These are phyloP conservation scores for Boletus pseudo-olivaceus DNA, from an alignment of 768 basidiomycete genomes.

Conservation along the genomic window DNA sequence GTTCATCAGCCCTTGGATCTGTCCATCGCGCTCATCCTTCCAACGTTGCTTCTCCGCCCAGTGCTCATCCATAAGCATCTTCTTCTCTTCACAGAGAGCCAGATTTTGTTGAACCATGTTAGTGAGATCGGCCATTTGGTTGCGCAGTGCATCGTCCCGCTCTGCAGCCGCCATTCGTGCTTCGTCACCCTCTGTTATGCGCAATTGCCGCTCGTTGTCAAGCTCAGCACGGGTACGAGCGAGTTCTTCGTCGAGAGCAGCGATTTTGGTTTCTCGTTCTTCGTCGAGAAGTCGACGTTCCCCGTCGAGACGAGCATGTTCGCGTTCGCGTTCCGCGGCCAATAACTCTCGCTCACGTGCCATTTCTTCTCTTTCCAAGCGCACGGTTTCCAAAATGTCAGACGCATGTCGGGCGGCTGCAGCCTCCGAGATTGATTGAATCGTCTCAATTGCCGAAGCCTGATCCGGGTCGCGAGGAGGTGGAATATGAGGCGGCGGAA, in stretches of 20 bases:
- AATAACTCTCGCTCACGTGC: constrained; percentile 51
- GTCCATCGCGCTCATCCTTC: constrained; percentile 54
- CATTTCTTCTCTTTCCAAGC: constrained; percentile 57
- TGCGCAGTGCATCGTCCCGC: constrained; percentile 55
- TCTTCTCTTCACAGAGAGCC: constrained; percentile 57
- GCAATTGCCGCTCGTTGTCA: constrained; percentile 57
- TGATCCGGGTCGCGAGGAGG: constrained; percentile 26
- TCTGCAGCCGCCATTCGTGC: constrained; percentile 60
- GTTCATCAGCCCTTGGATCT: constrained; percentile 54
- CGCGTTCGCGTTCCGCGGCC: constrained; percentile 50
- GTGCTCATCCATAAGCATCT: constrained; percentile 53
- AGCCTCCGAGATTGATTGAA: constrained; percentile 45
- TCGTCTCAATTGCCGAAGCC: constrained; percentile 33
- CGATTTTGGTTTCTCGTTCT: constrained; percentile 54
- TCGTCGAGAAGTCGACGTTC: constrained; percentile 45
- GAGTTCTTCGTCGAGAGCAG: constrained; percentile 61
- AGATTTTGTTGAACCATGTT: constrained; percentile 68
- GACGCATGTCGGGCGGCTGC: constrained; percentile 54
- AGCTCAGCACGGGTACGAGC: constrained; percentile 54
- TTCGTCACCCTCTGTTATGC: constrained; percentile 58
- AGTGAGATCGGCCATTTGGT: constrained; percentile 68
- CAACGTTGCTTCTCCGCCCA: constrained; percentile 61
- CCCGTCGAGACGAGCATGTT: constrained; percentile 47
- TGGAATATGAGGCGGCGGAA: constrained; percentile 21
- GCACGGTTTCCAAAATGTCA: constrained; percentile 58